Percentiles rank a stretch among this genome's conserved stretches.
Evolutionary conservation across 1,284 basidiomycete species (phyloP).

Genomic region (Inonotus obliquus): DNA sequence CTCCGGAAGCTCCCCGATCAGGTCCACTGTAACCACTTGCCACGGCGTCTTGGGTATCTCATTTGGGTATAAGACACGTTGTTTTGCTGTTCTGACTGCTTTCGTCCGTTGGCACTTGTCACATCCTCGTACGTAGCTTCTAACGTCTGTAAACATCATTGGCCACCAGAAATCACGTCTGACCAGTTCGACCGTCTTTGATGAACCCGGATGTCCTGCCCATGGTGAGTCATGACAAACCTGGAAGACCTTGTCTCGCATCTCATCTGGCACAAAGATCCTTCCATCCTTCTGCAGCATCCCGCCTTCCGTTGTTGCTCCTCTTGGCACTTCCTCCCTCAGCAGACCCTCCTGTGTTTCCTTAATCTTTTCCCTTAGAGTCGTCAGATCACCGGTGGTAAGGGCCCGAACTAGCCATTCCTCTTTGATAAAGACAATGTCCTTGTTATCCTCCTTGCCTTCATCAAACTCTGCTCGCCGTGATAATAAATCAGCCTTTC

Average conservation of each 20-base stretch:
- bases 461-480: background rate
- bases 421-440: background rate
- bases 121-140: constrained; percentile 16
- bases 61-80: constrained; percentile 9
- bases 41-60: background rate
- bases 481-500: background rate
- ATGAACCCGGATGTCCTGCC: constrained; percentile 18
- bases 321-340: constrained; percentile 17
- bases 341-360: background rate
- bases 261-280: constrained; percentile 16
- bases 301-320: too few species aligned
- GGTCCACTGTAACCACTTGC: constrained; percentile 11
- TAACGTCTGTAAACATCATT: background rate
- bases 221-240: constrained; percentile 11
- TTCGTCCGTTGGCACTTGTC: constrained; percentile 17
- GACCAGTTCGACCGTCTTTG: constrained; percentile 14
- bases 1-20: constrained; percentile 20
- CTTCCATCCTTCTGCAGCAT: background rate
- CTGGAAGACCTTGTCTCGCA: constrained; percentile 12
- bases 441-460: background rate
- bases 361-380: too few species aligned
- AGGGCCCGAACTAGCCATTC: background rate
- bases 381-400: too few species aligned
- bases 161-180: constrained; percentile 21
- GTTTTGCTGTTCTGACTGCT: background rate